Conservation (phyloP, 1,139 yeast genomes). For the Yamadazyma pseudoaaseri region DNA sequence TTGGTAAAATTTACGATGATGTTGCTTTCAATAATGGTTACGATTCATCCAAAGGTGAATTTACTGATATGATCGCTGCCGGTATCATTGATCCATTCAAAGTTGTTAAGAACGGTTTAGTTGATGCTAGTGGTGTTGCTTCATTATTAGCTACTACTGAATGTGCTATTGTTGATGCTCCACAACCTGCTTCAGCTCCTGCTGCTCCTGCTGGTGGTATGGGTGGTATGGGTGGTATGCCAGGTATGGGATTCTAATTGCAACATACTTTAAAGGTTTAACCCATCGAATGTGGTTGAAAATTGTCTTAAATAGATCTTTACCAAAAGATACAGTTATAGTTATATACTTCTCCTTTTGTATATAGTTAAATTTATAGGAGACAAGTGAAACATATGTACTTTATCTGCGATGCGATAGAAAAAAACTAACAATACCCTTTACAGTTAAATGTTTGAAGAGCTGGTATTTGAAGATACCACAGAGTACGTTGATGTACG, state of each 20-base stretch:
- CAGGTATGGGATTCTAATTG: slow-evolving; percentile 25
- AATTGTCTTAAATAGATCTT: no score
- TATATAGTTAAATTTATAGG: slow-evolving; percentile 6
- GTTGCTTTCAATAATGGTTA: slow-evolving; percentile 88
- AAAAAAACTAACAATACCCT: not conserved
- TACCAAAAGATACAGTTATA: no score
- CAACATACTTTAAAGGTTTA: not conserved
- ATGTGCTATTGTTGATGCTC: slow-evolving; percentile 97
- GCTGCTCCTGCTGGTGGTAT: slow-evolving; percentile 57
- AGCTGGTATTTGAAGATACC: not conserved
- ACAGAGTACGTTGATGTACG: not conserved
- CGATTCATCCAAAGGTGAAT: slow-evolving; percentile 92
- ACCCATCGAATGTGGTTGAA: no score
- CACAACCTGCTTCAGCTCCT: slow-evolving; percentile 78
- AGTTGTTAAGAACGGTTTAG: slow-evolving; percentile 96
- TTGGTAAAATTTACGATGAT: slow-evolving; percentile 90
- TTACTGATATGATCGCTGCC: slow-evolving; percentile 92
- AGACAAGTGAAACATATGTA: not conserved
- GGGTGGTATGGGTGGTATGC: slow-evolving; percentile 48
- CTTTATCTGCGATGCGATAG: slow-evolving; percentile 3
- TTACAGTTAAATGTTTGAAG: slow-evolving; percentile 4
- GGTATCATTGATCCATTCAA: slow-evolving; percentile 99
- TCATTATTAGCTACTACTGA: slow-evolving; percentile 97
- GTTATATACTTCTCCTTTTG: slow-evolving; percentile 3
- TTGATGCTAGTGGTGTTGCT: slow-evolving; percentile 98